Base-by-base conservation (phyloP, 805 yeast species). In the Yamadazyma sp. region DNA sequence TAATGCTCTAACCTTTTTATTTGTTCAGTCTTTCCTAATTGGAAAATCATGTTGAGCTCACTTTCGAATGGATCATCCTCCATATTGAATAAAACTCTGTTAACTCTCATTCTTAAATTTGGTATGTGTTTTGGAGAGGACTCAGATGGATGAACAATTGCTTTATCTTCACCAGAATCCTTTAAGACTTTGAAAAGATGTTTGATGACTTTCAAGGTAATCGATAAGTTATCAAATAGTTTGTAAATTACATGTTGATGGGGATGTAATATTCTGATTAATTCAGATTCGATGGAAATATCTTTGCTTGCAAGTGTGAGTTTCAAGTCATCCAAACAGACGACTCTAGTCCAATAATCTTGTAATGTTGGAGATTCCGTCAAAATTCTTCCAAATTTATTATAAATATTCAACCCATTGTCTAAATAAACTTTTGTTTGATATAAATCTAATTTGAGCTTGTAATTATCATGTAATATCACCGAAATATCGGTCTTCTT, bases 351-450 rank as follows among this genome's bases (percentile, higher is more conserved):
- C 84, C 84, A 79, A 30, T 52, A 56, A 2, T 60, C 64, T 2
- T 62, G 55, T 2, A 62, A 42, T 0, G 69, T 58, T 1, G 83
- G 80, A 0, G 82, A 77, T 33, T 74, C 76, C 1, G 74, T 74
- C 39, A 78, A 62, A 4, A 72, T 35, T 31, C 83, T 57, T 3
- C 63, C 34, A 31, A 65, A 60, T 7, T 50, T 46, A 21, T 49
- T 44, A 5, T 32, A 30, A 2, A 62, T 12, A 4, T 19, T 23
- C 5, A 45, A 4, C 16, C 32, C 29, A 4, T 45, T 22, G 14
- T 27, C 26, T 5, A 42, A 30, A 5, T 10, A 24, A 2, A 47
- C 12, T 25, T 25, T 37, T n/a, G 44, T 41, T 16, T 50, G 55
- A 6, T 65, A 53, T 0, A 64, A 18, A 43, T 80, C 84, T 1